phyloP scores from a whole-genome alignment of 2,329 filamentous ascomycete species.

The Pseudogymnoascus sp. region DNA sequence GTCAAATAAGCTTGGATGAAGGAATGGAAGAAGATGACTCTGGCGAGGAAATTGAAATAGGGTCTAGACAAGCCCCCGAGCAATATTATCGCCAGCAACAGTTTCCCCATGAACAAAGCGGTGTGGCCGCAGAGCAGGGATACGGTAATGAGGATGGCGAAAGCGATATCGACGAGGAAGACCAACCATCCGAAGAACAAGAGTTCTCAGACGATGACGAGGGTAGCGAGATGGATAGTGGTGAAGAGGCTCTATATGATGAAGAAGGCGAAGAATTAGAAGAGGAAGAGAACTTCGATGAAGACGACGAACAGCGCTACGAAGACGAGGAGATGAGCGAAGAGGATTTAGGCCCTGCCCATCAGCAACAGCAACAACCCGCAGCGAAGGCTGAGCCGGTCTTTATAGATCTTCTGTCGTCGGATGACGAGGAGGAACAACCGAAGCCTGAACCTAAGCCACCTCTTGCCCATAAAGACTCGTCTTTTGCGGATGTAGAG shows the following conservation, averaged over 20 bases:
- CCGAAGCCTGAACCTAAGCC: background rate
- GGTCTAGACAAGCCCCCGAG: background rate
- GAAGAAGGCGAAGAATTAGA: constrained; percentile 9
- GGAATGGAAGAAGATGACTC: constrained; percentile 11
- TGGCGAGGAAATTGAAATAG: background rate
- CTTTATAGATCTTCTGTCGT: constrained; percentile 27
- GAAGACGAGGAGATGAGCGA: constrained; percentile 26
- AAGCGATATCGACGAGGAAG: background rate
- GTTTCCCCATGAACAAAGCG: background rate
- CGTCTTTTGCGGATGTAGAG: background rate
- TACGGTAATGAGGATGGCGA: background rate
- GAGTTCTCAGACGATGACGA: background rate
- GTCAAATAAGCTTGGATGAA: background rate
- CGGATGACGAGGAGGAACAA: constrained; percentile 25
- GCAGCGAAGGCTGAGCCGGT: constrained; percentile 15
- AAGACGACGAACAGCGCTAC: constrained; percentile 17
- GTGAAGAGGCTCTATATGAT: background rate
- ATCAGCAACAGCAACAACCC: background rate
- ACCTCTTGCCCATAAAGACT: background rate
- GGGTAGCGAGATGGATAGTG: background rate
- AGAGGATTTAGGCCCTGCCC: constrained; percentile 10
- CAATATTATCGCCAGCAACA: background rate
- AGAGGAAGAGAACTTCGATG: constrained; percentile 19
- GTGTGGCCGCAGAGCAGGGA: background rate
- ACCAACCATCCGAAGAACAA: background rate